Percentiles rank a stretch among this genome's conserved stretches.
Evolutionary conservation across 139 green algal species (phyloP).

Genomic region (Limnomonas spitsbergensis): DNA sequence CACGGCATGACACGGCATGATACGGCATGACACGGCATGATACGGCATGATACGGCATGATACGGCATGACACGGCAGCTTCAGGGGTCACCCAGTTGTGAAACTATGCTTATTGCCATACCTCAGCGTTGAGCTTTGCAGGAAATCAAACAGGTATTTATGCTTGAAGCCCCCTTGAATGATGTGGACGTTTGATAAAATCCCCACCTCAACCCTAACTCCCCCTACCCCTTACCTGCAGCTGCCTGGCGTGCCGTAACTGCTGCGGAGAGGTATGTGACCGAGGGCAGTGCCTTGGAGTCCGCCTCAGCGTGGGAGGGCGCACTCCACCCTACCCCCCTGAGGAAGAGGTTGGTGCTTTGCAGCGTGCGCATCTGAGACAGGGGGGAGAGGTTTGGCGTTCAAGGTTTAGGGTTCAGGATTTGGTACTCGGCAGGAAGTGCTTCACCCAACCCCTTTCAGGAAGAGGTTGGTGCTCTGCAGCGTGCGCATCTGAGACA

Average conservation of each 20-base stretch:
- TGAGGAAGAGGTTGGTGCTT: conserved; percentile 16
- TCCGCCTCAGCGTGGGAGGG: background rate
- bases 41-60: too few species aligned
- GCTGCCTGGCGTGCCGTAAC: too few species aligned
- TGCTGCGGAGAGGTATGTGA: background rate
- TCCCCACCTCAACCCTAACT: too few species aligned
- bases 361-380: background rate
- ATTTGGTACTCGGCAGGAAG: background rate
- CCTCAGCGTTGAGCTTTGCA: background rate
- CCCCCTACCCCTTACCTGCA: too few species aligned
- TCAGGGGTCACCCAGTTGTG: background rate
- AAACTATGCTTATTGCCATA: background rate
- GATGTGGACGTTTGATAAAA: background rate
- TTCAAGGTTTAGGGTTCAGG: background rate
- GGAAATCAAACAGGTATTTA: background rate
- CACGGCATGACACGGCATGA: too few species aligned
- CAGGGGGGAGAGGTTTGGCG: background rate
- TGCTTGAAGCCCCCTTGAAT: background rate
- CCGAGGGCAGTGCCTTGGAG: background rate
- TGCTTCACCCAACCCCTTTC: too few species aligned
- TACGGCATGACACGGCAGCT: too few species aligned
- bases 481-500: background rate
- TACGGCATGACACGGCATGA: too few species aligned
- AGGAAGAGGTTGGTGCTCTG: conserved; percentile 10
- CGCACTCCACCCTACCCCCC: conserved; percentile 6